Evolutionary conservation across 257 asterid genomes (phyloP).

Genomic region (Forsythia suspensa): DNA sequence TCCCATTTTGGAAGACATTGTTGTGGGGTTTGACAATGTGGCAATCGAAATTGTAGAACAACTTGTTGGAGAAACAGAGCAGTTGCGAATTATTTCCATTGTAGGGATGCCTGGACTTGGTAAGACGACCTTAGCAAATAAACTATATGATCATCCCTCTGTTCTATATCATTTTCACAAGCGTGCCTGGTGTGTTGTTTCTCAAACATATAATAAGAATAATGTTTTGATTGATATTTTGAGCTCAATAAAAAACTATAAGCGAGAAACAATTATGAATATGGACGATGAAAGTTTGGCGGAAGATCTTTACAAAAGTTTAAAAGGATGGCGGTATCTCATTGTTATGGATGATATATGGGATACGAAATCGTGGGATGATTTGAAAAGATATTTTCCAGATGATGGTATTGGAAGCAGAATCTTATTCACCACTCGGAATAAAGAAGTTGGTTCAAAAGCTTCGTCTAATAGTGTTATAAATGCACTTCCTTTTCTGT

Average conservation of each 20-base stretch:
- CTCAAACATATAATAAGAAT: background rate
- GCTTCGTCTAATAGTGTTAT: too few species aligned
- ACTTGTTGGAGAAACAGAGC: background rate
- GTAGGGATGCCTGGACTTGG: constrained; percentile 29
- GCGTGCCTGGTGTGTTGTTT: constrained; percentile 9
- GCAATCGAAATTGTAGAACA: background rate
- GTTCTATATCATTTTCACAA: background rate
- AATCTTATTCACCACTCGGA: constrained; percentile 22
- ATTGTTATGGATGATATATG: constrained; percentile 28
- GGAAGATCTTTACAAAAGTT: background rate
- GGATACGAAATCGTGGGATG: constrained; percentile 1
- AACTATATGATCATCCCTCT: background rate
- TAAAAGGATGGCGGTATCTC: constrained; percentile 6
- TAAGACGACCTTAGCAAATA: constrained; percentile 22
- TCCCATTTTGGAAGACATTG: too few species aligned
- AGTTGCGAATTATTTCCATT: constrained; percentile 16
- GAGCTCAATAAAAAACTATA: background rate
- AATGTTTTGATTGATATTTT: background rate
- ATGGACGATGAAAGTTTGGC: background rate
- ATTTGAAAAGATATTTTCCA: constrained; percentile 1
- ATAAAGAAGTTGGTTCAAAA: background rate
- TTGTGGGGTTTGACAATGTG: constrained; percentile 10
- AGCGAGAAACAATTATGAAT: background rate
- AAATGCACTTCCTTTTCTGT: background rate
- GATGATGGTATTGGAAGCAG: constrained; percentile 13